Conservation (phyloP, 805 yeast species). For the Teunomyces funiuensis region DNA sequence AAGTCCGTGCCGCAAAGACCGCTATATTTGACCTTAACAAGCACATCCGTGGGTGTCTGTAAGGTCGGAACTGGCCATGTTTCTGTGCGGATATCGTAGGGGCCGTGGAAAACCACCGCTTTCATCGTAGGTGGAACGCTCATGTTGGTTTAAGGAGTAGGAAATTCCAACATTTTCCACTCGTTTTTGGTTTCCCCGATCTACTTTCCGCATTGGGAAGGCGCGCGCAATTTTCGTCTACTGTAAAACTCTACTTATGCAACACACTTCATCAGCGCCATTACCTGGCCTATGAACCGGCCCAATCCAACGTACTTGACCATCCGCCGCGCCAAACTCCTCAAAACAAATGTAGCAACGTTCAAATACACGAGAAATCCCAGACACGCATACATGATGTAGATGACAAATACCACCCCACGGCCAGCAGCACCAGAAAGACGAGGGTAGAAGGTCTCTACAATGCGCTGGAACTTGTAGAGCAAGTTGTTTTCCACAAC, state of each 20-base stretch:
- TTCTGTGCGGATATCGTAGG: slow-evolving; percentile 40
- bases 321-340: neutral
- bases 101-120: slow-evolving; percentile 50
- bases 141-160: slow-evolving; percentile 4
- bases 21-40: slow-evolving; percentile 46
- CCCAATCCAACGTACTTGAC: neutral
- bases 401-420: neutral
- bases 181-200: slow-evolving; percentile 2
- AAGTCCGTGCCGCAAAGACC: slow-evolving; percentile 58
- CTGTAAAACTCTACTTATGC: neutral
- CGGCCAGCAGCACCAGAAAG: neutral
- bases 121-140: slow-evolving; percentile 35
- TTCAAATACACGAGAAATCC: neutral
- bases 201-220: slow-evolving; percentile 1
- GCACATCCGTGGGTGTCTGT: slow-evolving; percentile 39
- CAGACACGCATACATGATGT: neutral
- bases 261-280: neutral
- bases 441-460: neutral
- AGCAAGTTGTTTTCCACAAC: slow-evolving; percentile 1
- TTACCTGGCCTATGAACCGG: neutral
- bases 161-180: no score
- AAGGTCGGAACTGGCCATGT: slow-evolving; percentile 41
- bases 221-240: neutral
- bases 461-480: neutral
- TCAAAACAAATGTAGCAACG: neutral